These are phyloP conservation scores for Cercophora scortea DNA, from an alignment of 495 filamentous ascomycete genomes.

Conservation along the genomic window DNA sequence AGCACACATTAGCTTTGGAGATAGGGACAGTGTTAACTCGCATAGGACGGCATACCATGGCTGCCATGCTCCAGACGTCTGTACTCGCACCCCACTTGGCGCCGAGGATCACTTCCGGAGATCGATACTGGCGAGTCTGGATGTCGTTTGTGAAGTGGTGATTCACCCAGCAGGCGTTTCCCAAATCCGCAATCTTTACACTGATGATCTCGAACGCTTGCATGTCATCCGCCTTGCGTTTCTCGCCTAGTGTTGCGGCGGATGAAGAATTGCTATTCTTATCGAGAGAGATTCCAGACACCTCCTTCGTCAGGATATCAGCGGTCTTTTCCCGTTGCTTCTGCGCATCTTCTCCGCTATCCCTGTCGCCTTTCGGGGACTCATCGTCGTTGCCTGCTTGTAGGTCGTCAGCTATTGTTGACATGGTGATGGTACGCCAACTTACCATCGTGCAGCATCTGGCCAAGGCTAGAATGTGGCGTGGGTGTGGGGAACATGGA, in stretches of 20 bases:
- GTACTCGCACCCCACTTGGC: slow-evolving; percentile 98
- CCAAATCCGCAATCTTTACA: slow-evolving; percentile 97
- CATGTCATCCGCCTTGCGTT: slow-evolving; percentile 43
- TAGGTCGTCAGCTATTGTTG: slow-evolving; percentile 1
- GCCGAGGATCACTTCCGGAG: slow-evolving; percentile 93
- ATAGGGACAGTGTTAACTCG: background rate
- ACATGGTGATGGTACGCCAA: background rate
- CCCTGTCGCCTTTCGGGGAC: slow-evolving; percentile 38
- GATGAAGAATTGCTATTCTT: slow-evolving; percentile 48
- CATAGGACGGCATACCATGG: slow-evolving; percentile 62
- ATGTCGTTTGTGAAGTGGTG: slow-evolving; percentile 99
- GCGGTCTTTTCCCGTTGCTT: slow-evolving; percentile 89
- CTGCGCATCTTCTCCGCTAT: slow-evolving; percentile 59
- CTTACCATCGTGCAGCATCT: slow-evolving; percentile 71
- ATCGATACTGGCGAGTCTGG: slow-evolving; percentile 94
- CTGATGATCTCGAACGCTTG: slow-evolving; percentile 70
- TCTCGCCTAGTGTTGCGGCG: slow-evolving; percentile 30
- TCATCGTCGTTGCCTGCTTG: slow-evolving; percentile 33
- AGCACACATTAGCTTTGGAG: background rate
- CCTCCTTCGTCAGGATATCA: slow-evolving; percentile 82
- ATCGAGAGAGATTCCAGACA: slow-evolving; percentile 90
- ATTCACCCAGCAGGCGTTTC: slow-evolving; percentile 96
- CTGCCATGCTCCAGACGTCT: slow-evolving; percentile 99
- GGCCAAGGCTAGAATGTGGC: slow-evolving; percentile 74
- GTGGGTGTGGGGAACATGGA: slow-evolving; percentile 63